Percentiles rank a stretch among this genome's conserved stretches.
Conservation (phyloP, 2,329 filamentous ascomycete genomes). For the Cercospora citrullina region DNA sequence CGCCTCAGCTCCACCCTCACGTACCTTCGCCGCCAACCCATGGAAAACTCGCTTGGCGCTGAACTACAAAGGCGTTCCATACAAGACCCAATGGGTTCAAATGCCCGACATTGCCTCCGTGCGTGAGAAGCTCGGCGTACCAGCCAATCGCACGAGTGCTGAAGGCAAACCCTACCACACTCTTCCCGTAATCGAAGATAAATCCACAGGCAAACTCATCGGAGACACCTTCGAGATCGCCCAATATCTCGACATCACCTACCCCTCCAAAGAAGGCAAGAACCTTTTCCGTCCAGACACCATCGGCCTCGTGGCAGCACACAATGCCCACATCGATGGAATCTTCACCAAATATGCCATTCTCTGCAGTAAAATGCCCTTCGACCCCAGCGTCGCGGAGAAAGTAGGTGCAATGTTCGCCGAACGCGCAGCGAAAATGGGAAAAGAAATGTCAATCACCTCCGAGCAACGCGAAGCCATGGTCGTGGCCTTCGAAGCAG, state of each 20-base stretch:
- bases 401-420: slow-evolving; percentile 51
- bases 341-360: slow-evolving; percentile 52
- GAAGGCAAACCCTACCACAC: slow-evolving; percentile 62
- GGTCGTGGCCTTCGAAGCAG: slow-evolving; percentile 44
- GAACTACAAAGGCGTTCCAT: slow-evolving; percentile 52
- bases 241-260: slow-evolving; percentile 56
- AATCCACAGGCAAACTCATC: slow-evolving; percentile 43
- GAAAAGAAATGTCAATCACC: slow-evolving; percentile 41
- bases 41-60: slow-evolving; percentile 55
- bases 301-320: slow-evolving; percentile 44
- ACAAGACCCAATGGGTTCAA: slow-evolving; percentile 55
- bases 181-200: slow-evolving; percentile 58
- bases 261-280: slow-evolving; percentile 45
- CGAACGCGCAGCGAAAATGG: slow-evolving; percentile 43
- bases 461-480: slow-evolving; percentile 45
- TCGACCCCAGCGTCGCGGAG: slow-evolving; percentile 53
- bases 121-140: slow-evolving; percentile 50
- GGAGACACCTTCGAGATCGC: slow-evolving; percentile 69
- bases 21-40: slow-evolving; percentile 52
- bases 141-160: slow-evolving; percentile 55
- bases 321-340: slow-evolving; percentile 58
- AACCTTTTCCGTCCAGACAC: slow-evolving; percentile 52
- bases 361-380: slow-evolving; percentile 50
- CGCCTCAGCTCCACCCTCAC: slow-evolving; percentile 41
- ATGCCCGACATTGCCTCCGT: slow-evolving; percentile 54